Conservation (phyloP, 495 filamentous ascomycete species). For the Neurospora sp. region DNA sequence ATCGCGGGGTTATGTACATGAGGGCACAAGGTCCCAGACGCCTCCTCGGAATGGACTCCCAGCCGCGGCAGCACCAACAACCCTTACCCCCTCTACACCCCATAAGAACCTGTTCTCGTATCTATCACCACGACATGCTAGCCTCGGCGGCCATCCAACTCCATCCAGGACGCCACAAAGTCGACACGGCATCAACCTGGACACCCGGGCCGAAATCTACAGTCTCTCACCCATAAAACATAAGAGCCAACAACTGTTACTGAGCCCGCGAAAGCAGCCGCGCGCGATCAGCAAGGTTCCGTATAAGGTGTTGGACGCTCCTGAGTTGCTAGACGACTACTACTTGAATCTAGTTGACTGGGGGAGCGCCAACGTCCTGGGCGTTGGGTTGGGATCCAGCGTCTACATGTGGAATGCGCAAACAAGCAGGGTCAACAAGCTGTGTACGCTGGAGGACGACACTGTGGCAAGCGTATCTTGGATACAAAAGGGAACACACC, state of each 20-base stretch:
- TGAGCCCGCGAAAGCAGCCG: conserved; percentile 78
- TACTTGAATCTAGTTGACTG: conserved; percentile 96
- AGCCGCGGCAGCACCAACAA: conserved; percentile 49
- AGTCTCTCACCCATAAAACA: conserved; percentile 85
- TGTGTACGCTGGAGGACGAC: conserved; percentile 88
- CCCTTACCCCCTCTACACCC: conserved; percentile 81
- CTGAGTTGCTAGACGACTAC: conserved; percentile 92
- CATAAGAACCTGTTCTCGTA: conserved; percentile 97
- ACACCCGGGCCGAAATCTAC: conserved; percentile 84
- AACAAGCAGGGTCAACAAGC: conserved; percentile 74
- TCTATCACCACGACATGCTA: conserved; percentile 61
- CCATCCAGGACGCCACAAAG: conserved; percentile 84
- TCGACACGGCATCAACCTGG: conserved; percentile 71
- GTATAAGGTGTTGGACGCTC: conserved; percentile 94
- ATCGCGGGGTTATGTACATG: conserved; percentile 46
- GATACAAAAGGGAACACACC: conserved; percentile 93
- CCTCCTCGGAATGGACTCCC: conserved; percentile 55
- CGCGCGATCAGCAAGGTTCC: conserved; percentile 89
- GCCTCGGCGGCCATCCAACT: conserved; percentile 63
- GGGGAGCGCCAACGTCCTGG: conserved; percentile 90
- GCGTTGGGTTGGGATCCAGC: conserved; percentile 80
- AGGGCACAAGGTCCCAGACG: conserved; percentile 68
- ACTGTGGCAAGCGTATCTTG: conserved; percentile 93
- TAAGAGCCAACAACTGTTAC: conserved; percentile 80
- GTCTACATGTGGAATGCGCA: conserved; percentile 99